Evolutionary conservation across 1,284 basidiomycete species (phyloP), one percentile per base, ranked within the genome.

Genomic region (Apiotrichum gamsii): DNA sequence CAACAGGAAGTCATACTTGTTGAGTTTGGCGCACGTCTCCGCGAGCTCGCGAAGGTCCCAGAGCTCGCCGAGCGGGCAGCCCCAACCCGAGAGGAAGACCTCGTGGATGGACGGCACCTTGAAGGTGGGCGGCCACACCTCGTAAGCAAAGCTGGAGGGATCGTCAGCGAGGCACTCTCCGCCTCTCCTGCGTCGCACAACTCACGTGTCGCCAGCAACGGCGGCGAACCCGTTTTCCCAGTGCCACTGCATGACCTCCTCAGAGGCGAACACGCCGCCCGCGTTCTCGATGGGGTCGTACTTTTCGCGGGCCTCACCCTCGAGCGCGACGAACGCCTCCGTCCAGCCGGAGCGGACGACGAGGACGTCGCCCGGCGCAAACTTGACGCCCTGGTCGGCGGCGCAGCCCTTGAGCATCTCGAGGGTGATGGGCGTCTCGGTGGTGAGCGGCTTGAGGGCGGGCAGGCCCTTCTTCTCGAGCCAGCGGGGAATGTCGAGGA

Each of bases 181-280:
- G 10, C 8, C 21, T 14, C 2, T 19, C 23, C 10, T 28, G 3
- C 6, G 4, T 13, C n/a, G 5, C 6, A n/a, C 14, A 30, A n/a
- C 67, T 40, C 50, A 65, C 55, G 62, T 60, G 51, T 76, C 74
- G 3, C 61, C 62, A 0, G 64, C 73, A 5, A 75, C 71, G 5
- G 74, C 74, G 2, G 73, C 66, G 42, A 75, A 70, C 28, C 73
- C 73, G 19, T 72, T 60, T 39, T 76, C 68, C 74, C 74, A 75
- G 40, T 72, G 58, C 62, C 69, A 76, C 38, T 48, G 55, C 43
- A 65, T 58, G 35, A 70, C 51, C 14, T 67, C 64, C 23, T 70
- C 65, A 16, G 33, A 38, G 18, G 59, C 54, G n/a, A 55, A 53
- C 15, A 70, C 61, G 23, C 70, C 68, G n/a, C 40, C 19, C 8